Percentiles rank a stretch among this genome's conserved stretches.
Evolutionary conservation across 192 early-diverging fungal genomes (phyloP).

Genomic region (Geranomyces michiganensis): DNA sequence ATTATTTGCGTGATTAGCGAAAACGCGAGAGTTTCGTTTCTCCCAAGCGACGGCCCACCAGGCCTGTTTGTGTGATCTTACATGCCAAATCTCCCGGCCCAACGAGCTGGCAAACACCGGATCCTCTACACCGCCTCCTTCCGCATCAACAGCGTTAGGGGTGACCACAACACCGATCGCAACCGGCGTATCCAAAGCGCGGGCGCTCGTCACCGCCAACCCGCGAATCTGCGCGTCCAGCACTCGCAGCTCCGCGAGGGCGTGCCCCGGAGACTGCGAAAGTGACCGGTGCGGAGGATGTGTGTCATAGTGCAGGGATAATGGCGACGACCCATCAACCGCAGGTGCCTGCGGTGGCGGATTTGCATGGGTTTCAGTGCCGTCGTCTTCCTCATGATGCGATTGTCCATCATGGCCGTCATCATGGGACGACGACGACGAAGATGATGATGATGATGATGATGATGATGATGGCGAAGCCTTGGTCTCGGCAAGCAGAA

Average conservation of each 20-base stretch:
- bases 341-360: neutral
- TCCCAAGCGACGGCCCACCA: too few species aligned
- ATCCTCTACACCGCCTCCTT: slow-evolving; percentile 5
- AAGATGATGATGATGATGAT: neutral
- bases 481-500: slow-evolving; percentile 14
- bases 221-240: slow-evolving; percentile 7
- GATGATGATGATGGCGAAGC: neutral
- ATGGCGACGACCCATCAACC: neutral
- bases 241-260: slow-evolving; percentile 3
- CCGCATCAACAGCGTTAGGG: neutral
- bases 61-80: too few species aligned
- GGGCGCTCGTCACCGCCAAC: neutral
- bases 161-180: neutral
- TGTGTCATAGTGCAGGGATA: slow-evolving; percentile 2
- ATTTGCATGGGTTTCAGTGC: neutral
- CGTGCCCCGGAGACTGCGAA: neutral
- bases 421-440: neutral
- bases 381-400: too few species aligned
- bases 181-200: neutral
- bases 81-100: slow-evolving; percentile 35
- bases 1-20: too few species aligned
- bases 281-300: neutral
- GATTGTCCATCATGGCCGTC: too few species aligned
- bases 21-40: too few species aligned
- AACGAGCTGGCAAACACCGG: slow-evolving; percentile 7